phyloP scores from a whole-genome alignment of 2,329 filamentous ascomycete species.

The Fusarium humuli region DNA sequence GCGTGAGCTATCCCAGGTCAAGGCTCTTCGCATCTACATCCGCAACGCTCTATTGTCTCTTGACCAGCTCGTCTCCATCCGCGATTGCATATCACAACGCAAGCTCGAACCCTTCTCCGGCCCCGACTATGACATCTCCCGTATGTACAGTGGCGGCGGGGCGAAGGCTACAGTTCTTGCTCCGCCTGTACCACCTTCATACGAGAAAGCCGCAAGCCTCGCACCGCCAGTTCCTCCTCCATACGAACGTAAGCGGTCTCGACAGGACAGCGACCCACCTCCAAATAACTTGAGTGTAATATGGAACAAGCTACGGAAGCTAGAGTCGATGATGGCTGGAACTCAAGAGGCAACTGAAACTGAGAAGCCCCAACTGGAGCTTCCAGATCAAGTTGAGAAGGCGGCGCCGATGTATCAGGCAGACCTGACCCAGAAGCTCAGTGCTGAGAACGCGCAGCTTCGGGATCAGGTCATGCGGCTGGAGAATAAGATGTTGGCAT shows the following conservation, averaged over 20 bases:
- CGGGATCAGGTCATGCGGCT: neutral
- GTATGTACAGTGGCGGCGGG: neutral
- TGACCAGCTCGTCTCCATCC: neutral
- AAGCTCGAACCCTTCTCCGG: neutral
- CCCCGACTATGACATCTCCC: neutral
- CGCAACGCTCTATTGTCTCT: constrained; percentile 2
- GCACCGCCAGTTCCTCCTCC: neutral
- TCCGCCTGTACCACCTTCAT: neutral
- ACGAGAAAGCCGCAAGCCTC: neutral
- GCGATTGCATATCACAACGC: neutral
- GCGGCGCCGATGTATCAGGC: neutral
- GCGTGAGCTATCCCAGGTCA: neutral
- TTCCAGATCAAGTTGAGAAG: neutral
- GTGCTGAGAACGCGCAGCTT: neutral
- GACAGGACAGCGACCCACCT: neutral
- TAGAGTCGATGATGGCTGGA: neutral
- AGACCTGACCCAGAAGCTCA: neutral
- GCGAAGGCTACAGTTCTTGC: neutral
- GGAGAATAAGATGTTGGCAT: neutral
- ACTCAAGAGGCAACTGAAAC: neutral
- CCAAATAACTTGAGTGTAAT: neutral
- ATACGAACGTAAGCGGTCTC: neutral
- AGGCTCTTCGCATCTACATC: constrained; percentile 6
- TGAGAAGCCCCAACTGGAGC: neutral
- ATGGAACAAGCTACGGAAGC: neutral